Evolutionary conservation across 345 rosid genomes (phyloP), one percentile per base, ranked within the genome.

Genomic region (Corymbia maculata): DNA sequence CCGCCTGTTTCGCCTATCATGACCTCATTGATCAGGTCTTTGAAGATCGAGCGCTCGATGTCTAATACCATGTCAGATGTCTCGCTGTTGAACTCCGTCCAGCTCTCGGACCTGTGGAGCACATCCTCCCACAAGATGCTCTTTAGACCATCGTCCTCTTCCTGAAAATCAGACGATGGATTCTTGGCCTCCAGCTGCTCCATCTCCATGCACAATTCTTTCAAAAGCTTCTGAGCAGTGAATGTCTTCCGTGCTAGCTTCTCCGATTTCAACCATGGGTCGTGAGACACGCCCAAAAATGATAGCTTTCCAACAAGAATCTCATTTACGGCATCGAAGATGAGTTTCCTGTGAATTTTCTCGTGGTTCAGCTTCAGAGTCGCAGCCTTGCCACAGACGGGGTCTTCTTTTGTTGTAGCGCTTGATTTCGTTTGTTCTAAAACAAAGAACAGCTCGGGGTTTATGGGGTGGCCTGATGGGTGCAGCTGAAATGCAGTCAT

Each of bases 341-440:
- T 94, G 89, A 98, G 93, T 91, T 93, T 93, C 24, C 99, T 92
- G 90, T 95, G 96, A 88, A 88, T 92, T 88, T 92, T 97, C 93
- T 94, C 95, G 6, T 59, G 88, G 86, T 93, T 91, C 26, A 88
- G 87, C 92, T 90, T 94, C 85, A 92, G 90, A 59, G 59, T 70
- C 55, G 88, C 50, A 86, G 59, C 85, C 90, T 91, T 93, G 87
- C 84, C 49, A 75, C 84, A 19, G 86, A 28, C 87, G 87, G 88
- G 88, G 88, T 93, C 97, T 90, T 95, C 94, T 87, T 92, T 94
- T 30, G 88, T 89, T 66, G 86, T 80, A 15, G 91, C 91, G 87
- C 94, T 94, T 89, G 93, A 93, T 84, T 95, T 95, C 52, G 99
- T 97, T 90, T 96, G 99, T 92, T 97, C 99, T 90, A 97, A 93